Conservation (phyloP, 768 basidiomycete genomes). For the Porphyrellus cyaneotinctus region DNA sequence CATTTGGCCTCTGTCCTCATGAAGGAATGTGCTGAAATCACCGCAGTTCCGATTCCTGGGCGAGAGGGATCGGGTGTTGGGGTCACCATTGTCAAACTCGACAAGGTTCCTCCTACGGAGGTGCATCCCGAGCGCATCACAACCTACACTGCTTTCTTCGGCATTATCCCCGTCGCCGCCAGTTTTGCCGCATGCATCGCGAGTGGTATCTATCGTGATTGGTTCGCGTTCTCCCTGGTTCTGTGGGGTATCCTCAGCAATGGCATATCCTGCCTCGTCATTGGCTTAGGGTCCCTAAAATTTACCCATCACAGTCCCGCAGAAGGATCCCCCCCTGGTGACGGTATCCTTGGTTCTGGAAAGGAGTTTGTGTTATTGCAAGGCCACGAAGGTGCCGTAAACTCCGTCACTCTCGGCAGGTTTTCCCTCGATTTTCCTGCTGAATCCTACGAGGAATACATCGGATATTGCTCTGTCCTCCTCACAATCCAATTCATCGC, state of each 20-base stretch:
- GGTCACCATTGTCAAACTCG: background rate
- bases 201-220: slow-evolving; percentile 21
- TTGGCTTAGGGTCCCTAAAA: slow-evolving; percentile 18
- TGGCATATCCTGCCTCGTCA: slow-evolving; percentile 23
- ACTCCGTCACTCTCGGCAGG: slow-evolving; percentile 23
- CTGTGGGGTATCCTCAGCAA: slow-evolving; percentile 27
- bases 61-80: background rate
- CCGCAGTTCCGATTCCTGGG: background rate
- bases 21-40: background rate
- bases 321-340: slow-evolving; percentile 17
- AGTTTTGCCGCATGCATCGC: slow-evolving; percentile 17
- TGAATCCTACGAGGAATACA: background rate
- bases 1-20: slow-evolving; percentile 5
- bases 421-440: slow-evolving; percentile 7
- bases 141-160: slow-evolving; percentile 3
- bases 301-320: slow-evolving; percentile 18
- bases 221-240: slow-evolving; percentile 27
- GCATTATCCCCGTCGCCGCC: slow-evolving; percentile 15
- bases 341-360: slow-evolving; percentile 20
- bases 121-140: background rate
- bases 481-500: slow-evolving; percentile 24
- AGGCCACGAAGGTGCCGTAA: slow-evolving; percentile 17
- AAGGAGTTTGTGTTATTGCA: slow-evolving; percentile 5
- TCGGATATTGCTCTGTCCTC: slow-evolving; percentile 18
- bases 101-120: background rate